Base-by-base conservation (phyloP, 2,329 filamentous ascomycete species). In the Venturia pyrina region DNA sequence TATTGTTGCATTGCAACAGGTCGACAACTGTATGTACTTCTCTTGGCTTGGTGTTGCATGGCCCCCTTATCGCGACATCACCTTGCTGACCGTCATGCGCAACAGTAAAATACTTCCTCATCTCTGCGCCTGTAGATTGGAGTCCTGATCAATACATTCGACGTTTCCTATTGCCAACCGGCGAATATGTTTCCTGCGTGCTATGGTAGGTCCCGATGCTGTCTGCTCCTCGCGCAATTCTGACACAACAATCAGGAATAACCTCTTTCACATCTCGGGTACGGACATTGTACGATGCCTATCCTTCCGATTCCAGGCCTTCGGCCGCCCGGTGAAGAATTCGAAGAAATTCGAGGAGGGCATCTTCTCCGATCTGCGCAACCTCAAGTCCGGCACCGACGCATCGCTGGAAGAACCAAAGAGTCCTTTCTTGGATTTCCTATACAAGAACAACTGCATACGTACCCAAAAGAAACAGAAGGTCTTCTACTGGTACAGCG, bases 371-470 rank as follows among this genome's bases (percentile, higher is more conserved):
- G 95, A 99, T 77, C 82, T 99, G 76, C 90, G 95, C 78, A 99
- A 99, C 78, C 85, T 99, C 71, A 99, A 99, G 81, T 96, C 95
- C 32, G 95, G 95, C 70, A 98, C 93, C 72, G 95, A 99, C 82
- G 95, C 95, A 62, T 97, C 95, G 53, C 87, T 99, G 68, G 95
- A 99, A 80, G 95, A 99, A 82, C 95, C 95, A 66, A 99, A 99
- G 84, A 98, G 93, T 80, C 89, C 90, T 1, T 99, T 99, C 80
- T 85, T 99, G 68, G 95, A 99, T 79, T 99, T 98, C 77, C 84
- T 99, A 57, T 99, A 99, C 87, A 99, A 99, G 85, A 99, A 99
- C 85, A 99, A 99, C 83, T 99, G 95, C 84, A 99, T 99, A 72
- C 89, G 95, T 72, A 99, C 95, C 46, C 95, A 99, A 79, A 99